Percentiles rank a stretch among this genome's conserved stretches.
phyloP scores from a whole-genome alignment of 805 yeast genomes.

The Barnettozyma botsteinii region DNA sequence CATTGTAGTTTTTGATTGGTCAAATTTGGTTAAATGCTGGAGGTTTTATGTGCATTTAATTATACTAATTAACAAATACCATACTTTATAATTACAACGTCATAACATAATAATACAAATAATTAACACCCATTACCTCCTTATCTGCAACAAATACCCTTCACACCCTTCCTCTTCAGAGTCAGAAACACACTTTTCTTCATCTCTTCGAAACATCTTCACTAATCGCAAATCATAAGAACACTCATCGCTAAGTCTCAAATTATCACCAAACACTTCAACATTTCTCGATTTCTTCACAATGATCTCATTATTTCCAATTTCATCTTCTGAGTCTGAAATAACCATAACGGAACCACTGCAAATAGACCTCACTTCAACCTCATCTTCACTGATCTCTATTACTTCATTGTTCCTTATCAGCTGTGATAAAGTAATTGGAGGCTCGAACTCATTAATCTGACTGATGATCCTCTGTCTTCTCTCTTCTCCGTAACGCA shows the following conservation, averaged over 20 bases:
- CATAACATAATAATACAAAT: no score
- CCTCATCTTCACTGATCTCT: background rate
- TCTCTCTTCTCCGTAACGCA: background rate
- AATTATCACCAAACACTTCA: background rate
- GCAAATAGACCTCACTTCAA: no score
- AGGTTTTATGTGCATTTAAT: no score
- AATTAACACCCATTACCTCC: background rate
- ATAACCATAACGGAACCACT: background rate
- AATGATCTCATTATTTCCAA: no score
- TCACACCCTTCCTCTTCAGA: constrained; percentile 5
- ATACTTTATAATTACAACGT: no score
- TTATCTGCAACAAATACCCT: constrained; percentile 1
- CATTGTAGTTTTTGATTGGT: no score
- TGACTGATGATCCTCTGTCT: background rate
- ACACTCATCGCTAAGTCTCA: background rate
- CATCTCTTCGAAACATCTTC: background rate
- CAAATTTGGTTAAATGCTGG: no score
- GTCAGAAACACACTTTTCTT: background rate
- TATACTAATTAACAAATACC: no score
- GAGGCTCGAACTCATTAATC: constrained; percentile 3
- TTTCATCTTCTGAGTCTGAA: constrained; percentile 6
- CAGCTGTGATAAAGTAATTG: constrained; percentile 8
- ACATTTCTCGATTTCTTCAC: background rate
- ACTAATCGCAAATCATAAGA: constrained; percentile 1
- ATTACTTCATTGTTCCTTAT: background rate